These are phyloP conservation scores for Chaetothyriales sp. DNA, from an alignment of 2,329 filamentous ascomycete species.

Conservation along the genomic window DNA sequence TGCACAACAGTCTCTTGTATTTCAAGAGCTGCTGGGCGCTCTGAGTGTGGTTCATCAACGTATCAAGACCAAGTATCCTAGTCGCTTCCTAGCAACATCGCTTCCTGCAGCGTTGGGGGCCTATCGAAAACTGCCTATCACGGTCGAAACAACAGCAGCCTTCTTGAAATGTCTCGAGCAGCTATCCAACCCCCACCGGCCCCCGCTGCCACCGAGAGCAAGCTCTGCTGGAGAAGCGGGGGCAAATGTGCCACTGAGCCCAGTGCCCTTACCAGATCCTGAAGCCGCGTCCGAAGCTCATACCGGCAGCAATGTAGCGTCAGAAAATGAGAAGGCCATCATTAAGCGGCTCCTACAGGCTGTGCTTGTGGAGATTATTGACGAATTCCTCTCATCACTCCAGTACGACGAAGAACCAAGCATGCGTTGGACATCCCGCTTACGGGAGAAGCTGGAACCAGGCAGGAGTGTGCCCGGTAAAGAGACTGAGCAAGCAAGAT, in stretches of 20 bases:
- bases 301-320: slow-evolving; percentile 27
- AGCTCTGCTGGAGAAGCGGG: slow-evolving; percentile 29
- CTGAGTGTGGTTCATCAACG: slow-evolving; percentile 43
- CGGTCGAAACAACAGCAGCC: slow-evolving; percentile 41
- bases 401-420: slow-evolving; percentile 5
- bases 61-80: slow-evolving; percentile 49
- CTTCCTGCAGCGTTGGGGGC: slow-evolving; percentile 46
- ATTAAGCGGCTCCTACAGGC: slow-evolving; percentile 44
- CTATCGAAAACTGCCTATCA: slow-evolving; percentile 39
- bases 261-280: slow-evolving; percentile 35
- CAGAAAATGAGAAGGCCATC: slow-evolving; percentile 35
- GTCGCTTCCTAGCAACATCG: slow-evolving; percentile 48
- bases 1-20: slow-evolving; percentile 29
- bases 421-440: slow-evolving; percentile 32
- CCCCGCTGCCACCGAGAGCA: slow-evolving; percentile 43
- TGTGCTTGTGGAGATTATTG: slow-evolving; percentile 45
- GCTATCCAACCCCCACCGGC: slow-evolving; percentile 42
- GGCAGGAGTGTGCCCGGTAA: slow-evolving; percentile 35
- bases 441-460: slow-evolving; percentile 44
- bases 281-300: slow-evolving; percentile 42
- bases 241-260: slow-evolving; percentile 18
- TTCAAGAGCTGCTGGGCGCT: slow-evolving; percentile 36
- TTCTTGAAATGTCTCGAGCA: slow-evolving; percentile 44
- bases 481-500: slow-evolving; percentile 34
- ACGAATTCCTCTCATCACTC: slow-evolving; percentile 35